Evolutionary conservation across 306 rosid species (phyloP).

Genomic region (Malus fusca): DNA sequence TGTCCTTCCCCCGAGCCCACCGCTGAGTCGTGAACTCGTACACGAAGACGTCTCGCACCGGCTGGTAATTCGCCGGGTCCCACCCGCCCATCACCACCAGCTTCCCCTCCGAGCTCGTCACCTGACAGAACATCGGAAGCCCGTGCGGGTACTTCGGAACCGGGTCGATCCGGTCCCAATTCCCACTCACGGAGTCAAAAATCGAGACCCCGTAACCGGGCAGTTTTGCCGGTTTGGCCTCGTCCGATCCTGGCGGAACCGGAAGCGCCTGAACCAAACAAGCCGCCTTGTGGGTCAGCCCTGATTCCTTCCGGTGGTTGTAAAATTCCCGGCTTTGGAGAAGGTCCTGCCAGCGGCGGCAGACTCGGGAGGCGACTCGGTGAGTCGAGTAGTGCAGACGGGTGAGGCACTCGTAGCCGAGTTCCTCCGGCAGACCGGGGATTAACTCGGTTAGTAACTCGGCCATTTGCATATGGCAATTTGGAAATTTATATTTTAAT

Average conservation of each 20-base stretch:
- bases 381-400: constrained; percentile 36
- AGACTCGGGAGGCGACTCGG: constrained; percentile 38
- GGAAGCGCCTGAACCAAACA: constrained; percentile 37
- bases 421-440: constrained; percentile 41
- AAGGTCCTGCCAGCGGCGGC: constrained; percentile 31
- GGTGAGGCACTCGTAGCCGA: constrained; percentile 42
- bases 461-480: not conserved
- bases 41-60: constrained; percentile 35
- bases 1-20: constrained; percentile 35
- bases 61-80: constrained; percentile 45
- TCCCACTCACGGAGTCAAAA: constrained; percentile 26
- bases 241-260: not conserved
- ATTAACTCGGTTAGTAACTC: constrained; percentile 35
- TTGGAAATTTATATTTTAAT: not conserved
- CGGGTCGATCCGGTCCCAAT: constrained; percentile 35
- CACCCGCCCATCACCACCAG: constrained; percentile 57
- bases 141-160: constrained; percentile 44
- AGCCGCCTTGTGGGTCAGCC: constrained; percentile 30
- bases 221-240: constrained; percentile 10
- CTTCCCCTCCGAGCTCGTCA: constrained; percentile 43
- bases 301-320: constrained; percentile 22
- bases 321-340: constrained; percentile 32
- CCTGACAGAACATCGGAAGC: constrained; percentile 40
- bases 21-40: constrained; percentile 36
- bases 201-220: constrained; percentile 31